Percentiles rank a stretch among this genome's conserved stretches.
Evolutionary conservation across 495 filamentous ascomycete species (phyloP).

Genomic region (Extremus antarcticus): DNA sequence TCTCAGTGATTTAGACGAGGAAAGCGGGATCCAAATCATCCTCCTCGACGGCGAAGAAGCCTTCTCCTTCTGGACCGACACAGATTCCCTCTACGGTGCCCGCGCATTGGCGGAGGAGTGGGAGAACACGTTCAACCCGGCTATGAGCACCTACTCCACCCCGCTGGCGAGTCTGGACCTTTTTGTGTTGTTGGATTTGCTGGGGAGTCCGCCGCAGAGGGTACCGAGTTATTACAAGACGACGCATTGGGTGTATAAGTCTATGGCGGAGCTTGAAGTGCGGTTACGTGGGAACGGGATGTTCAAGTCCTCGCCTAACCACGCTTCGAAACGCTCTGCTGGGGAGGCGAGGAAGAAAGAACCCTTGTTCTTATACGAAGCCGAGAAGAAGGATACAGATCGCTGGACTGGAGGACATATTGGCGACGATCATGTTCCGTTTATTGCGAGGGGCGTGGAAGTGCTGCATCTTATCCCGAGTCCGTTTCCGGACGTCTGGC

Average conservation of each 20-base stretch:
- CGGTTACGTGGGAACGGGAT: constrained; percentile 50
- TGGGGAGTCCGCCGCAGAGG: constrained; percentile 58
- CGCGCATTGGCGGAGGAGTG: constrained; percentile 65
- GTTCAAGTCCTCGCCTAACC: constrained; percentile 37
- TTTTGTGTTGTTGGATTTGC: constrained; percentile 86
- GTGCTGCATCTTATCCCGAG: constrained; percentile 77
- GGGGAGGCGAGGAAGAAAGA: background rate
- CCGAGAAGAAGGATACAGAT: constrained; percentile 38
- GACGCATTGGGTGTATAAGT: constrained; percentile 88
- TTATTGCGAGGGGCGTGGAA: constrained; percentile 73
- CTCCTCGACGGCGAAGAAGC: constrained; percentile 93
- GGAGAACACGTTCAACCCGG: constrained; percentile 54
- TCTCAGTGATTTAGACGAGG: constrained; percentile 44
- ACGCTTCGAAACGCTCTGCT: constrained; percentile 10
- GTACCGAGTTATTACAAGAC: constrained; percentile 74
- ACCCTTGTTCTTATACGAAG: constrained; percentile 22
- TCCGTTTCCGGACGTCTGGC: constrained; percentile 81
- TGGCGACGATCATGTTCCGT: constrained; percentile 85
- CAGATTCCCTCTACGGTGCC: constrained; percentile 79
- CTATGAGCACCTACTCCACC: constrained; percentile 61
- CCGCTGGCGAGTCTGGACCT: constrained; percentile 68
- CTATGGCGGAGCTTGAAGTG: constrained; percentile 54
- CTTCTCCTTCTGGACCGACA: constrained; percentile 63
- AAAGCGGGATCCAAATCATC: constrained; percentile 78
- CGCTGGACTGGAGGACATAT: constrained; percentile 37